These are phyloP conservation scores for Colletotrichum sp. DNA, from an alignment of 2,329 filamentous ascomycete species.

Conservation along the genomic window DNA sequence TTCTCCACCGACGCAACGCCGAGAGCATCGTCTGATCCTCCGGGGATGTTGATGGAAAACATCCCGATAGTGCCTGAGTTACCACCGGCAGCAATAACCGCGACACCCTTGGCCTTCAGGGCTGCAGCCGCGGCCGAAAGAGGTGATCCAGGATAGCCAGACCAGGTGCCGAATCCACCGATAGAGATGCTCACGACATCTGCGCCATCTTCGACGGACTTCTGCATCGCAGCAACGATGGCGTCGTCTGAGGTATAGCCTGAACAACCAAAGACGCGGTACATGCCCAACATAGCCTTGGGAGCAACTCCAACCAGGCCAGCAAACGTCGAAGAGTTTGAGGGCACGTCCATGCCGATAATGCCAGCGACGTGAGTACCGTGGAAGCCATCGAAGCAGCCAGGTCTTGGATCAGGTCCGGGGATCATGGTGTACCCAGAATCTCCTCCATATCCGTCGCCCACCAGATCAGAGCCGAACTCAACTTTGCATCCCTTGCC, in stretches of 20 bases:
- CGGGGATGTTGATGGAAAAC: constrained; percentile 55
- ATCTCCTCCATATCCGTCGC: constrained; percentile 18
- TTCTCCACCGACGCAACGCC: constrained; percentile 58
- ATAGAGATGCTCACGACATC: constrained; percentile 33
- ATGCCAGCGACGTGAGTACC: constrained; percentile 28
- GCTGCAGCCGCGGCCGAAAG: constrained; percentile 48
- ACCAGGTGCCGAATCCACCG: constrained; percentile 9
- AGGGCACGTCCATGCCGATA: constrained; percentile 14
- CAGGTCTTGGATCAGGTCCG: constrained; percentile 23
- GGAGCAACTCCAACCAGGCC: constrained; percentile 28
- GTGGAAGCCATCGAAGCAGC: constrained; percentile 29
- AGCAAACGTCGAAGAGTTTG: not conserved
- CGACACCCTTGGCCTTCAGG: constrained; percentile 58
- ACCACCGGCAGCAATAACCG: constrained; percentile 56
- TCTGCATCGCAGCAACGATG: constrained; percentile 30
- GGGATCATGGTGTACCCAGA: not conserved
- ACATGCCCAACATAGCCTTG: constrained; percentile 26
- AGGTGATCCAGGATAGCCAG: not conserved
- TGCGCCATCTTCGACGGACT: constrained; percentile 28
- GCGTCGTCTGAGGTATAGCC: constrained; percentile 21
- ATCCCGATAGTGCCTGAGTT: constrained; percentile 51
- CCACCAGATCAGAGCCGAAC: constrained; percentile 23
- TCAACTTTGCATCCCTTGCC: constrained; percentile 17
- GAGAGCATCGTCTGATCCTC: constrained; percentile 50
- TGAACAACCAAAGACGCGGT: constrained; percentile 25